Conservation (phyloP, 2,329 filamentous ascomycete genomes). For the Aspergillus pseudoglaucus region DNA sequence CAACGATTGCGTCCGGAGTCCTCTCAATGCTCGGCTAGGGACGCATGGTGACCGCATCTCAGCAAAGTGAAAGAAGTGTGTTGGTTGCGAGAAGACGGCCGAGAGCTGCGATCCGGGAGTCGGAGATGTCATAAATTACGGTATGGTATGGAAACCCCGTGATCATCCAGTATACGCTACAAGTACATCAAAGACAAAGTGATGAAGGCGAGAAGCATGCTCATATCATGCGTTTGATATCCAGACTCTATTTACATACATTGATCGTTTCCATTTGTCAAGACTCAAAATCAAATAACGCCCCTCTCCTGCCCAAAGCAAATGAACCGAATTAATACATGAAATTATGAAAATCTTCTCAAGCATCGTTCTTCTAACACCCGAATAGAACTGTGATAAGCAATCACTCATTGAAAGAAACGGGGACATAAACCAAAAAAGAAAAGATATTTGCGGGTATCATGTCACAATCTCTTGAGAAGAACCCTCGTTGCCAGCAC, state of each 20-base stretch:
- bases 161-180: background rate
- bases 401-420: no score
- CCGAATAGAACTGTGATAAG: background rate
- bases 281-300: conserved; percentile 14
- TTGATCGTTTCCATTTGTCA: conserved; percentile 10
- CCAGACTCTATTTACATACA: conserved; percentile 21
- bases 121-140: conserved; percentile 1
- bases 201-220: background rate
- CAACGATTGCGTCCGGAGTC: conserved; percentile 13
- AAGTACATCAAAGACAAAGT: background rate
- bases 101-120: background rate
- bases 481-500: conserved; percentile 21
- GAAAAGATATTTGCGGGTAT: background rate
- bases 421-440: background rate
- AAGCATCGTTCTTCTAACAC: background rate
- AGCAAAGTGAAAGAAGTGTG: conserved; percentile 5
- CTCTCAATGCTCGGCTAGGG: conserved; percentile 16
- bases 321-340: conserved; percentile 21
- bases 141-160: background rate
- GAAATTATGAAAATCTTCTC: conserved; percentile 5
- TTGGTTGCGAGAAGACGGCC: background rate
- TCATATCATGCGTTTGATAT: conserved; percentile 7
- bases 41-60: conserved; percentile 23
- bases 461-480: conserved; percentile 28
- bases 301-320: conserved; percentile 19